Evolutionary conservation across 2,329 filamentous ascomycete species (phyloP).

Genomic region (Alternaria tenuissima): DNA sequence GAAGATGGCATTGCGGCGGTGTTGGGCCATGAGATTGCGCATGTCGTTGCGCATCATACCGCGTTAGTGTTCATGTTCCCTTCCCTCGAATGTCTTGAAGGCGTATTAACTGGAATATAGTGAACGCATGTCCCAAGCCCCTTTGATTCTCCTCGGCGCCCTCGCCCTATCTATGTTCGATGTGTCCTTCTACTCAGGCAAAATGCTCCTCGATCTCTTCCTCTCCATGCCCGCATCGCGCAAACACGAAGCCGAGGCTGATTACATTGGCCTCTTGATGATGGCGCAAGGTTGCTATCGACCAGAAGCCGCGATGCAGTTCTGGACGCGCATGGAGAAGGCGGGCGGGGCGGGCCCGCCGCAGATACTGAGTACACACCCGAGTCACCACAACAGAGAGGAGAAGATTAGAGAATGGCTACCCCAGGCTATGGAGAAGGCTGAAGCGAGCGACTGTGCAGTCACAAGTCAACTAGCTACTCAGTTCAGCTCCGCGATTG

Average conservation of each 20-base stretch:
- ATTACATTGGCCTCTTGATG: slow-evolving; percentile 83
- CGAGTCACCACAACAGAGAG: slow-evolving; percentile 71
- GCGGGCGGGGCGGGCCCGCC: slow-evolving; percentile 63
- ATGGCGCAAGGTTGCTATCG: slow-evolving; percentile 83
- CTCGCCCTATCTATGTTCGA: slow-evolving; percentile 50
- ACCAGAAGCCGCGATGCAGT: slow-evolving; percentile 69
- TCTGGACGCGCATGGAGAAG: slow-evolving; percentile 70
- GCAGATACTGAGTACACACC: slow-evolving; percentile 80
- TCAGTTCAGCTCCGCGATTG: slow-evolving; percentile 23
- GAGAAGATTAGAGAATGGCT: slow-evolving; percentile 70
- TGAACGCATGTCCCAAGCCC: slow-evolving; percentile 65
- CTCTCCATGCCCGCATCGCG: slow-evolving; percentile 73
- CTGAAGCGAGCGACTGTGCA: slow-evolving; percentile 44
- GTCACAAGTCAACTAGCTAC: slow-evolving; percentile 25
- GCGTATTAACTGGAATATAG: slow-evolving; percentile 23
- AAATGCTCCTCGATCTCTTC: slow-evolving; percentile 66
- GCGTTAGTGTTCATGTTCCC: slow-evolving; percentile 30
- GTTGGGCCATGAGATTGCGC: slow-evolving; percentile 81
- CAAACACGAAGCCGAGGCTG: slow-evolving; percentile 77
- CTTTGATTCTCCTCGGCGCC: slow-evolving; percentile 51
- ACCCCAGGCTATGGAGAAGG: slow-evolving; percentile 52
- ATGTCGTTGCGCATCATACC: slow-evolving; percentile 62
- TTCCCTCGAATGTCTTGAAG: neutral
- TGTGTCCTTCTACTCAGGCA: slow-evolving; percentile 52
- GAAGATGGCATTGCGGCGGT: slow-evolving; percentile 78